Base-by-base conservation (phyloP, 2,329 filamentous ascomycete species). In the Sclerotinia nivalis region DNA sequence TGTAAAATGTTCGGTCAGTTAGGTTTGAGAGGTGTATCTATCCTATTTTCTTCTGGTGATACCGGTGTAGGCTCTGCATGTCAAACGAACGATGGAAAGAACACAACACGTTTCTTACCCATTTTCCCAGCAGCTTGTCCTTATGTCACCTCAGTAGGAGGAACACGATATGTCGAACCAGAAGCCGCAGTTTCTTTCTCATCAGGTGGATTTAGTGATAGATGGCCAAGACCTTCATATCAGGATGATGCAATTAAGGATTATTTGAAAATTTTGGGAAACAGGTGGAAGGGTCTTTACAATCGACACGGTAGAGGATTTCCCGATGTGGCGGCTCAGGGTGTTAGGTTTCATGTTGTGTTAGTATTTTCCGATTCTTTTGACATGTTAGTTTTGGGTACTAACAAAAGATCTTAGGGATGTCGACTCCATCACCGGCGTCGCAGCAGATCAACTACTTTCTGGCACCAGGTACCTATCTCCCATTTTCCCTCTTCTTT, bases 61-160 rank as follows among this genome's bases (percentile, higher is more conserved):
- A 77, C 78, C 31, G 88, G 88, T 37, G 83, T 88, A 22, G 87
- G 74, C 10, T 70, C 66, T 13, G 72, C 81, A 15, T 92, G 89
- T 79, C 79, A 82, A 66, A 83, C 83, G 70, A 88, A 89, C 74
- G 87, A 91, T 71, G 89, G 88, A 28, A 82, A 80, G 56, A 83
- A 86, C 69, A 84, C 81, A 1, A 84, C 84, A 20, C 86, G 52
- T 71, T 88, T 89, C 75, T 81, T 88, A 43, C 84, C 89, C 1
- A 84, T 83, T 2, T 92, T 92, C 79, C 90, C 90, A 0, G 85
- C 85, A 0, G 84, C 85, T 0, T 92, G 90, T 75, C 90, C 89
- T 0, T 92, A 86, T 78, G 85, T 91, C 12, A 92, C 90, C 0
- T 80, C 84, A 2, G 85, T 92, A 2, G 89, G 90, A 25, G 89